phyloP scores from a whole-genome alignment of 768 basidiomycete species.

The Roridomyces roridus region DNA sequence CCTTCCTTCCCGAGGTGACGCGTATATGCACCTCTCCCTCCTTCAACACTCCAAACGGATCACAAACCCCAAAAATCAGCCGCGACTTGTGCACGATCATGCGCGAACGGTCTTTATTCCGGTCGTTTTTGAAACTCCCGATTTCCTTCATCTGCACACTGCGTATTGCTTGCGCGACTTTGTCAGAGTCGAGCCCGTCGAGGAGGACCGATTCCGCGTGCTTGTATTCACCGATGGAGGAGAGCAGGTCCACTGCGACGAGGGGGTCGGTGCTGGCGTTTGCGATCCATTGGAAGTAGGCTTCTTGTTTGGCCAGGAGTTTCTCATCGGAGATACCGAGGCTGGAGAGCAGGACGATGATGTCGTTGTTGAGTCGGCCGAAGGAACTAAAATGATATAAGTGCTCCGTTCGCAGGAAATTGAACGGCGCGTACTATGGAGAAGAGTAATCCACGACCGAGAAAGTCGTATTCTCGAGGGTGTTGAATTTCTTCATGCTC shows the following conservation, averaged over 20 bases:
- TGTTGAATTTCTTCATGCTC: slow-evolving; percentile 75
- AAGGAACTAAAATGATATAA: slow-evolving; percentile 40
- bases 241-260: slow-evolving; percentile 63
- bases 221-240: slow-evolving; percentile 52
- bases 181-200: slow-evolving; percentile 54
- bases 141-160: slow-evolving; percentile 56
- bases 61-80: slow-evolving; percentile 69
- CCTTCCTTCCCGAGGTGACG: slow-evolving; percentile 56
- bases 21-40: slow-evolving; percentile 72
- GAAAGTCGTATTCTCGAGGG: slow-evolving; percentile 62
- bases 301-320: slow-evolving; percentile 58
- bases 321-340: slow-evolving; percentile 64
- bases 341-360: slow-evolving; percentile 69
- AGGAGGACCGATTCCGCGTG: slow-evolving; percentile 60
- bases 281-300: slow-evolving; percentile 65
- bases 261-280: slow-evolving; percentile 52
- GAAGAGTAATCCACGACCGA: slow-evolving; percentile 70
- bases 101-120: slow-evolving; percentile 56
- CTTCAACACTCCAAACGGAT: slow-evolving; percentile 65
- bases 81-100: slow-evolving; percentile 70
- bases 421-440: slow-evolving; percentile 47
- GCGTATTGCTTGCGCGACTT: slow-evolving; percentile 48
- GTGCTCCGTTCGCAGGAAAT: too few relatives aligned
- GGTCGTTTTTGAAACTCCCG: slow-evolving; percentile 54
- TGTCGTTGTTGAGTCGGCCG: slow-evolving; percentile 72